Evolutionary conservation across 1,284 basidiomycete species (phyloP), one percentile per base, ranked within the genome.

Genomic region (Flammula alnicola): DNA sequence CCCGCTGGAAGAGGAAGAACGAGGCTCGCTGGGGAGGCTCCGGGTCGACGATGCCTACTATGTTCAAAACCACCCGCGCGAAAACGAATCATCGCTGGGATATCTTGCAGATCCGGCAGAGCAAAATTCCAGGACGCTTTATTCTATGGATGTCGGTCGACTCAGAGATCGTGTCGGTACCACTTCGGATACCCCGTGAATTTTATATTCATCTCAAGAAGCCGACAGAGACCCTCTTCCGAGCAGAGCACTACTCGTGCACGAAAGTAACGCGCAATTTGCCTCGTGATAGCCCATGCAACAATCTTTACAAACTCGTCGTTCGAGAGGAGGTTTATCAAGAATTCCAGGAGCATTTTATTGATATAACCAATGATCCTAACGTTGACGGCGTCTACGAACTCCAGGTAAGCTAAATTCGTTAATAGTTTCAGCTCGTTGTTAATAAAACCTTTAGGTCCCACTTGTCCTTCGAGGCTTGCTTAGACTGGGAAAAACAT

Each of bases 341-440:
- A 26, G 85, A 92, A 35, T 91, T 90, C 22, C 89, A 94, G 60
- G 86, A 91, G 48, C 91, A 97, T 65, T 98, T 98, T 64, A 88
- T 93, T 26, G 87, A 93, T 61, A 78, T 99, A 45, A 91, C 87
- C 55, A 98, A 97, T 66, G 92, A 96, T 62, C 92, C 95, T 0
- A 95, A 93, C 63, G 93, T 98, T 6, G 95, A 98, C 59, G 95
- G 94, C 1, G 91, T 98, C 1, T 99, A 90, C 63, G 97, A 99
- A 71, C 79, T 90, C 30, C 93, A 98, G 78, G 91, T 91, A 56
- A 49, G 70, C 10, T 50, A 17, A 12, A 30, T 38, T 30, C n/a
- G 48, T 22, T 12, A 3, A 44, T 36, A 42, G 27, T 3, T 17
- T 16, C 20, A 45, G n/a, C 5, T 44, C 42, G 11, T 40, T 33